Percentiles rank a stretch among this genome's conserved stretches.
phyloP scores from a whole-genome alignment of 352 stramenopile genomes.

The Phytophthora parvispora region DNA sequence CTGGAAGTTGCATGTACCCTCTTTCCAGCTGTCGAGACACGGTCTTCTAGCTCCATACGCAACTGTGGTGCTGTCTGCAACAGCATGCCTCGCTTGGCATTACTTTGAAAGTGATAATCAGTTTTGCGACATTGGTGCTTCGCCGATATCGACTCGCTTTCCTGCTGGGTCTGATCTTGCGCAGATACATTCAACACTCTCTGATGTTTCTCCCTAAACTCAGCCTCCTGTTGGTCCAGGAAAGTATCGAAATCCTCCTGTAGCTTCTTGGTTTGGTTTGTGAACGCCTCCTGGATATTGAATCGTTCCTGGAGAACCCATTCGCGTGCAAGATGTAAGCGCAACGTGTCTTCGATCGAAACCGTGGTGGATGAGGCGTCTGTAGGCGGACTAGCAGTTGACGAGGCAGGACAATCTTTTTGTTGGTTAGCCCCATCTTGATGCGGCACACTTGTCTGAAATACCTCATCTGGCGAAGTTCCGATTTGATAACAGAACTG shows the following conservation, averaged over 20 bases:
- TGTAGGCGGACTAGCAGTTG: background rate
- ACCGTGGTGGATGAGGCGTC: background rate
- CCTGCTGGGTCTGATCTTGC: background rate
- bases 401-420: background rate
- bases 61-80: constrained; percentile 21
- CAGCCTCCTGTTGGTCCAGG: constrained; percentile 52
- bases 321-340: constrained; percentile 41
- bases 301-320: constrained; percentile 77
- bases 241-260: constrained; percentile 56
- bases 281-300: constrained; percentile 78
- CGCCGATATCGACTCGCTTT: background rate
- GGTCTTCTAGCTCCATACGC: constrained; percentile 10
- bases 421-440: constrained; percentile 14
- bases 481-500: constrained; percentile 32
- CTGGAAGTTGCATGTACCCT: constrained; percentile 6
- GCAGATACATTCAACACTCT: constrained; percentile 33
- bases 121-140: background rate
- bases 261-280: constrained; percentile 64
- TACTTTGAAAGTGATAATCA: constrained; percentile 30
- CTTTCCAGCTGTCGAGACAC: background rate
- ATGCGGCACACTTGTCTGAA: background rate
- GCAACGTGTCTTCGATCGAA: constrained; percentile 30
- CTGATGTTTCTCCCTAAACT: constrained; percentile 43
- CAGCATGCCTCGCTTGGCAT: constrained; percentile 30
- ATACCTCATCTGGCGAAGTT: background rate